phyloP scores from a whole-genome alignment of 768 basidiomycete genomes.

The Lenzites betulinus region DNA sequence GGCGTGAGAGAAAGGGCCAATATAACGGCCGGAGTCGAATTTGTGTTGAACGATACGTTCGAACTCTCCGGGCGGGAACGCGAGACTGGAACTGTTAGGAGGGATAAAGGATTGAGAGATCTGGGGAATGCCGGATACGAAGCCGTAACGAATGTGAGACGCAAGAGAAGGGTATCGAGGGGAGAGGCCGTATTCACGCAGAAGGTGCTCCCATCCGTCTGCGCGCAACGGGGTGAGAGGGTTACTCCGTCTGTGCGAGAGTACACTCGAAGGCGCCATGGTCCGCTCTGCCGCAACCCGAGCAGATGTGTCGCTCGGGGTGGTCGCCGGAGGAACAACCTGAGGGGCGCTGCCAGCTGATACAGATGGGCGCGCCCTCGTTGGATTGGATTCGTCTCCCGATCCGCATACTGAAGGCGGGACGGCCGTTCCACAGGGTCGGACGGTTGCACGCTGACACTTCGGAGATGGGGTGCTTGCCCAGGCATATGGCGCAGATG shows the following conservation, averaged over 20 bases:
- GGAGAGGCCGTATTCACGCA: neutral
- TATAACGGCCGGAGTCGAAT: neutral
- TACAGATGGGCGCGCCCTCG: neutral
- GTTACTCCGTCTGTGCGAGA: neutral
- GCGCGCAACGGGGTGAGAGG: neutral
- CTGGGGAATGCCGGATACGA: neutral
- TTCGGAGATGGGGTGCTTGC: neutral
- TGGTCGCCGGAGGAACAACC: neutral
- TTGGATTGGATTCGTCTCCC: neutral
- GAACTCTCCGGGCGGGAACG: neutral
- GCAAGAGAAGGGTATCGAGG: neutral
- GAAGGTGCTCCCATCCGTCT: neutral
- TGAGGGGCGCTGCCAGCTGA: neutral
- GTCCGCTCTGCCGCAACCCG: neutral
- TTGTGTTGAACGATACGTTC: neutral
- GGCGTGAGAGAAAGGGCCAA: neutral
- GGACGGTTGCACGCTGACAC: neutral
- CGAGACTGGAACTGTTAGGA: neutral
- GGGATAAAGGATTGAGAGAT: neutral
- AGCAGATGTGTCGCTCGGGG: neutral
- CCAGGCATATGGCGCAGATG: constrained; percentile 3
- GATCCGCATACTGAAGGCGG: neutral
- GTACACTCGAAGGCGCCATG: neutral
- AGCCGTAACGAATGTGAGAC: neutral
- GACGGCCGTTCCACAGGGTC: neutral